phyloP scores from a whole-genome alignment of 2,329 filamentous ascomycete genomes.

The Fusarium hostae region DNA sequence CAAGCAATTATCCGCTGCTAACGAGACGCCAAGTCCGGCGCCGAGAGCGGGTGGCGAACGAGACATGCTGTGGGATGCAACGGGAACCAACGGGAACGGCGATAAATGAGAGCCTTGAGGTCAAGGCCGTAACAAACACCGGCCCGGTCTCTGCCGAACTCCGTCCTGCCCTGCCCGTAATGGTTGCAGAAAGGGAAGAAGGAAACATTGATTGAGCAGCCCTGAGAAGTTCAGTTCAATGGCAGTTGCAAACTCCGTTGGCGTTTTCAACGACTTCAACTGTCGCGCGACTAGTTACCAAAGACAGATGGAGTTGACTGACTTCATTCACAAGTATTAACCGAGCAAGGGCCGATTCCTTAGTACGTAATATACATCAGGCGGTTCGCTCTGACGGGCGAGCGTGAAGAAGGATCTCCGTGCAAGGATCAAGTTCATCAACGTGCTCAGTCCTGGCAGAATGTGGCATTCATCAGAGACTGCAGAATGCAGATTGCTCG shows the following conservation, averaged over 20 bases:
- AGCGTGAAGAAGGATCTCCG: slow-evolving; percentile 19
- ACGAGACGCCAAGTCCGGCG: slow-evolving; percentile 23
- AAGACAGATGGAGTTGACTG: slow-evolving; percentile 3
- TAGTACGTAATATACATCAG: slow-evolving; percentile 6
- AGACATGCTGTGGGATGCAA: slow-evolving; percentile 6
- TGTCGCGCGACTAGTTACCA: slow-evolving; percentile 5
- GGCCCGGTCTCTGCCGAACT: slow-evolving; percentile 30
- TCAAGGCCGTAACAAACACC: slow-evolving; percentile 8
- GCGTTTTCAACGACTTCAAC: slow-evolving; percentile 8
- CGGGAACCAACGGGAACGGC: slow-evolving; percentile 31
- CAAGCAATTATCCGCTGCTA: slow-evolving; percentile 25
- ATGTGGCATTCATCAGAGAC: background rate
- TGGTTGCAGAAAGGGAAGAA: slow-evolving; percentile 24
- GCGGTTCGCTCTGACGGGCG: background rate
- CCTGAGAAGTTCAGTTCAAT: background rate
- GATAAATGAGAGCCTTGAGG: slow-evolving; percentile 3
- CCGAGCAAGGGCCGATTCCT: slow-evolving; percentile 29
- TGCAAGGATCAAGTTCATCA: slow-evolving; percentile 13
- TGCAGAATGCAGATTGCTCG: slow-evolving; percentile 12
- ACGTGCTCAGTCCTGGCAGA: slow-evolving; percentile 19
- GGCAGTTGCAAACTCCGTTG: background rate
- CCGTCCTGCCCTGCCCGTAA: slow-evolving; percentile 7
- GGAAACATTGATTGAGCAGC: background rate
- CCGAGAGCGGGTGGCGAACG: slow-evolving; percentile 32
- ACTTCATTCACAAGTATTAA: slow-evolving; percentile 9